Evolutionary conservation across 768 basidiomycete genomes (phyloP).

Genomic region (Pisolithus sp.): DNA sequence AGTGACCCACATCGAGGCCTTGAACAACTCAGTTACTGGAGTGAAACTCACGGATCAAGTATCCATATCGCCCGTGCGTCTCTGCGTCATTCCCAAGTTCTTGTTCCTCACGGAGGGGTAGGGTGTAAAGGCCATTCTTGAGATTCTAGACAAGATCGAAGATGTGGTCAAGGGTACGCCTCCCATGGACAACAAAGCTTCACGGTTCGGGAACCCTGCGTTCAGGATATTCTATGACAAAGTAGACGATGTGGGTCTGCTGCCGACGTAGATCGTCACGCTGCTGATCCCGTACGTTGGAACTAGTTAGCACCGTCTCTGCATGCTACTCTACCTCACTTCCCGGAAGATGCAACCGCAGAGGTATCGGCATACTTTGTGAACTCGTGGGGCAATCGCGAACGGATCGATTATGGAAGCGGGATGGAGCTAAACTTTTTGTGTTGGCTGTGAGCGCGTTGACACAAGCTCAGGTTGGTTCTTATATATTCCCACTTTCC

Average conservation of each 20-base stretch:
- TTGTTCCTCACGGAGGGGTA: slow-evolving; percentile 25
- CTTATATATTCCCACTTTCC: slow-evolving; percentile 1
- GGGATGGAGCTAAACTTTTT: slow-evolving; percentile 98
- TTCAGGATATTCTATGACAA: slow-evolving; percentile 89
- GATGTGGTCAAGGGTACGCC: slow-evolving; percentile 66
- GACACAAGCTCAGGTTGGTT: background rate
- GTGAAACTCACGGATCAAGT: slow-evolving; percentile 68
- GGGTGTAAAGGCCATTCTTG: slow-evolving; percentile 59
- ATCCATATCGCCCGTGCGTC: slow-evolving; percentile 51
- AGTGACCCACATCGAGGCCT: slow-evolving; percentile 59
- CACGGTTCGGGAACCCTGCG: slow-evolving; percentile 95
- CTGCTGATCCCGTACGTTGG: background rate
- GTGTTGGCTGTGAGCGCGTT: slow-evolving; percentile 96
- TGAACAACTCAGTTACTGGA: slow-evolving; percentile 75
- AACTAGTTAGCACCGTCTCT: slow-evolving; percentile 47
- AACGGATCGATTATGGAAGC: slow-evolving; percentile 97
- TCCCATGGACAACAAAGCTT: slow-evolving; percentile 82
- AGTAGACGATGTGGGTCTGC: slow-evolving; percentile 50
- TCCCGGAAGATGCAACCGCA: slow-evolving; percentile 50
- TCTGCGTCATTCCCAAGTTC: slow-evolving; percentile 1
- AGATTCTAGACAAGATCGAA: slow-evolving; percentile 62
- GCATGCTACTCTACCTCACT: slow-evolving; percentile 50
- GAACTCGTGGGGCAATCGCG: slow-evolving; percentile 87
- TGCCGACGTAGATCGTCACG: background rate
- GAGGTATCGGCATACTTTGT: slow-evolving; percentile 79